Percentiles rank a stretch among this genome's conserved stretches.
Conservation (phyloP, 2,329 filamentous ascomycete species). For the Blastomyces parvus region DNA sequence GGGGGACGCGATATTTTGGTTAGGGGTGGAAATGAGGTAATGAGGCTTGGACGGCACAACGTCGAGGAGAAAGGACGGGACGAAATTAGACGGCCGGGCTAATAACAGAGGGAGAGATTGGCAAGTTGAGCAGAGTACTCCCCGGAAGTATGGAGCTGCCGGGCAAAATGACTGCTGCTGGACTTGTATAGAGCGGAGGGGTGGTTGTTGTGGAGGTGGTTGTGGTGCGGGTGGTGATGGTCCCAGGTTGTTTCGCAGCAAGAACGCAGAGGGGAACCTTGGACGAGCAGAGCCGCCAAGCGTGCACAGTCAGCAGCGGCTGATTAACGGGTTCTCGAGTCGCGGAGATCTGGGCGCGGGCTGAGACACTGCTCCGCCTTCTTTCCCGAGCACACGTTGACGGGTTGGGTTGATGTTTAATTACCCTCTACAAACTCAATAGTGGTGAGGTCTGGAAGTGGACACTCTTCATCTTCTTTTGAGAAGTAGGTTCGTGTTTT, state of each 20-base stretch:
- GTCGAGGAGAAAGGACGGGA: neutral
- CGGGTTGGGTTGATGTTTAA: no score
- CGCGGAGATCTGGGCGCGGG: no score
- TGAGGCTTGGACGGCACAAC: neutral
- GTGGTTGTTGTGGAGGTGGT: neutral
- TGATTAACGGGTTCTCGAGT: neutral
- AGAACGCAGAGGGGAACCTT: neutral
- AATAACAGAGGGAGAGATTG: neutral
- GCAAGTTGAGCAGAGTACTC: neutral
- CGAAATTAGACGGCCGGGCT: neutral
- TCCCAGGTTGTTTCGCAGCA: neutral
- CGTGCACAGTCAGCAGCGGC: neutral
- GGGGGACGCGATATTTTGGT: neutral
- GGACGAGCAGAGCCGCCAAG: neutral
- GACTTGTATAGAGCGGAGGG: neutral
- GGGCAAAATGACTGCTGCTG: neutral
- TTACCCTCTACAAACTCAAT: no score
- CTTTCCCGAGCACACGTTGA: no score
- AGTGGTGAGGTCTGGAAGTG: no score
- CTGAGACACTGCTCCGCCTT: no score
- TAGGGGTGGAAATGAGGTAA: slow-evolving; percentile 1
- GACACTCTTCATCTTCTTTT: no score
- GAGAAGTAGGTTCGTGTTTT: no score
- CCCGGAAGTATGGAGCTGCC: neutral
- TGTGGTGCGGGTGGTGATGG: neutral